A percentile compares a stretch with the other conserved stretches of the same genome.
phyloP scores from a whole-genome alignment of 768 basidiomycete genomes.

The Suillus luteus region DNA sequence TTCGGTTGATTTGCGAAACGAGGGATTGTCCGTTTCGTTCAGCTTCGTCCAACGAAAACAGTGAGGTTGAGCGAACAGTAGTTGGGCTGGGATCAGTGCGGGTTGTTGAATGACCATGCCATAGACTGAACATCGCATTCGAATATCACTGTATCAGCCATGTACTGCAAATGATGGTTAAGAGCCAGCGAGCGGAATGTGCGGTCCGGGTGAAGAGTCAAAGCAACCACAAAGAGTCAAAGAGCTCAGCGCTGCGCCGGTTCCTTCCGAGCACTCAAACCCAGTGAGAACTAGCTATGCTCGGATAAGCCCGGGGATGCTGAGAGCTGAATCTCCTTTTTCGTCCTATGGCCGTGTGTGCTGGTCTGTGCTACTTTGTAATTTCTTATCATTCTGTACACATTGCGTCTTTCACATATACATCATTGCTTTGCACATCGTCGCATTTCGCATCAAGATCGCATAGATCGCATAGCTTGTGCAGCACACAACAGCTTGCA shows the following conservation, averaged over 20 bases:
- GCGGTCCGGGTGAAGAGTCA: background rate
- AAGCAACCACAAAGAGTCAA: background rate
- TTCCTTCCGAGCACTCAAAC: background rate
- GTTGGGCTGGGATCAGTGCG: background rate
- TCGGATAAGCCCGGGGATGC: too few species aligned
- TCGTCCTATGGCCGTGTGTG: too few species aligned
- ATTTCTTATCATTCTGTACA: background rate
- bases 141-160: too few species aligned
- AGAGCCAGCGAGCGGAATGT: background rate
- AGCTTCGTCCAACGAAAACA: background rate
- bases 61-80: background rate
- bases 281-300: too few species aligned
- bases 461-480: too few species aligned
- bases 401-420: background rate
- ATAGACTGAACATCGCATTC: background rate
- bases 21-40: conserved; percentile 50
- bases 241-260: background rate
- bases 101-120: conserved; percentile 15
- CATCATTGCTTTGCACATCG: background rate
- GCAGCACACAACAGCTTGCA: too few species aligned
- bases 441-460: too few species aligned
- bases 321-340: too few species aligned
- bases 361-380: background rate
- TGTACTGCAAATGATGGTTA: background rate
- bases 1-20: conserved; percentile 47